phyloP scores from a whole-genome alignment of 257 asterid genomes.

The Verbena officinalis region DNA sequence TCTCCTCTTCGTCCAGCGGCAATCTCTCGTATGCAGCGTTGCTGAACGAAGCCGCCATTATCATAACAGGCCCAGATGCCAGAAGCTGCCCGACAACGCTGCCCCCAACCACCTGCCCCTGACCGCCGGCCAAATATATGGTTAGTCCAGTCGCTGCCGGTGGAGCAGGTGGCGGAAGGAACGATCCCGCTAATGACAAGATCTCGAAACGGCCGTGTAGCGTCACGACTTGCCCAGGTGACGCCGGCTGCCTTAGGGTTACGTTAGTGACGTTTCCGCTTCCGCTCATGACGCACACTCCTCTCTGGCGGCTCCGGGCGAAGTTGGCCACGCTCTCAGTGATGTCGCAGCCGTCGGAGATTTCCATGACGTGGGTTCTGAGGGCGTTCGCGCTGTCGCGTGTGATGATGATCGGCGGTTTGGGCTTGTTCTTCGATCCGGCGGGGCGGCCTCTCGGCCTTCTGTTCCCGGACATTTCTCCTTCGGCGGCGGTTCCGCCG shows the following conservation, averaged over 20 bases:
- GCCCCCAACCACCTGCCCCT: constrained; percentile 96
- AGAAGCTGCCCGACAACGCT: constrained; percentile 81
- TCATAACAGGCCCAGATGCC: constrained; percentile 82
- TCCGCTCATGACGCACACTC: constrained; percentile 90
- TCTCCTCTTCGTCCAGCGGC: constrained; percentile 79
- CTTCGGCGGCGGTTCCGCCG: constrained; percentile 34
- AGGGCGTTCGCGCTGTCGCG: constrained; percentile 94
- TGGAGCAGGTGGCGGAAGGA: constrained; percentile 93
- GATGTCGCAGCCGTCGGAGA: constrained; percentile 81
- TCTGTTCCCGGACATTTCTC: constrained; percentile 51
- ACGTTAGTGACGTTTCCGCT: constrained; percentile 80
- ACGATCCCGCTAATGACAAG: constrained; percentile 73
- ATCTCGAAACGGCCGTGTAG: constrained; percentile 89
- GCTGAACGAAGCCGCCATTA: constrained; percentile 93
- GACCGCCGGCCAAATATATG: constrained; percentile 83
- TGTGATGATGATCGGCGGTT: constrained; percentile 87
- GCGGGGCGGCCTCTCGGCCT: constrained; percentile 87
- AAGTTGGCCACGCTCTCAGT: constrained; percentile 74
- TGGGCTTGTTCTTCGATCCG: constrained; percentile 88
- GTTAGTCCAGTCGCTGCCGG: constrained; percentile 74
- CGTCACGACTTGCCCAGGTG: constrained; percentile 78
- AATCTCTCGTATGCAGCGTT: constrained; percentile 90
- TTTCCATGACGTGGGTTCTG: constrained; percentile 90
- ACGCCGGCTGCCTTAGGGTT: constrained; percentile 77
- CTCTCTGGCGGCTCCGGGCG: constrained; percentile 80